These are phyloP conservation scores for Besnoitia besnoiti DNA, from an alignment of 169 alveolate genomes.

Conservation along the genomic window DNA sequence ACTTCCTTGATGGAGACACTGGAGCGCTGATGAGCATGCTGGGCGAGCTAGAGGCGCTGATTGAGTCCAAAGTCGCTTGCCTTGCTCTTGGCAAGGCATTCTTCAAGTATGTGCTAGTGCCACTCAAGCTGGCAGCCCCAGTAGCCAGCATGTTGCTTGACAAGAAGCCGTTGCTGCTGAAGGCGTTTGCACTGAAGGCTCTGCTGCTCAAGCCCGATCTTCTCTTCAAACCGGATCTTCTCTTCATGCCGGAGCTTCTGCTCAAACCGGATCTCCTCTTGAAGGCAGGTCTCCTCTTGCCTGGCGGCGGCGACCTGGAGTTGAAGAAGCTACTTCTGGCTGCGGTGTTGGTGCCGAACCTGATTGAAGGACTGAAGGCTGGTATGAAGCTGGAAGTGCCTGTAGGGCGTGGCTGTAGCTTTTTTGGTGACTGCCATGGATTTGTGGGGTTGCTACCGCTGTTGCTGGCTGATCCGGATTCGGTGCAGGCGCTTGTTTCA, in stretches of 20 bases:
- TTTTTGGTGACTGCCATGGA: no score
- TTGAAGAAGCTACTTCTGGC: not conserved
- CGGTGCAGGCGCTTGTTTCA: not conserved
- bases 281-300: no score
- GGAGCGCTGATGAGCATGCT: not conserved
- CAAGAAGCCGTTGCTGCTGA: conserved; percentile 23
- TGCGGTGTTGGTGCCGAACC: not conserved
- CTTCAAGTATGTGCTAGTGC: not conserved
- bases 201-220: not conserved
- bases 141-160: not conserved
- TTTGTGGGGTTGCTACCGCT: not conserved
- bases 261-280: not conserved
- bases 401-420: no score
- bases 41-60: not conserved
- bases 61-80: not conserved
- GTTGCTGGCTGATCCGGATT: not conserved
- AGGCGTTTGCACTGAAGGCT: not conserved
- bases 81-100: not conserved
- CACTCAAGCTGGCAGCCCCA: not conserved
- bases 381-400: not conserved
- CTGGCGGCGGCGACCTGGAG: not conserved
- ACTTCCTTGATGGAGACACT: not conserved
- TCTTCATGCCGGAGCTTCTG: not conserved
- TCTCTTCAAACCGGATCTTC: not conserved
- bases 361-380: not conserved